Percentiles rank a stretch among this genome's conserved stretches.
Conservation (phyloP, 257 asterid species). For the Solanum appendiculatum region DNA sequence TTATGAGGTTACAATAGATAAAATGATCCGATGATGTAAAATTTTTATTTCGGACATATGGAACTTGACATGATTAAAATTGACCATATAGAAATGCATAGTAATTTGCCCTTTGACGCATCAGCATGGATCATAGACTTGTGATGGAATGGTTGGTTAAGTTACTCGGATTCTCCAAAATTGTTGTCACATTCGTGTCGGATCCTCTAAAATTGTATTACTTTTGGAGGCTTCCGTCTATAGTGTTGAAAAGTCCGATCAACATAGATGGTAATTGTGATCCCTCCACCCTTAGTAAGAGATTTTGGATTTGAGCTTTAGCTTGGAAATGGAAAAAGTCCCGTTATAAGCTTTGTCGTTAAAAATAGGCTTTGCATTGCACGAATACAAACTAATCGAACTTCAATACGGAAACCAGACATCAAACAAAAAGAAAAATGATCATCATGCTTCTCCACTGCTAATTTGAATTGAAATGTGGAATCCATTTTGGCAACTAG, state of each 20-base stretch:
- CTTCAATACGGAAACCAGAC: background rate
- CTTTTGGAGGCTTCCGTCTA: no score
- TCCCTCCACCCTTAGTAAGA: background rate
- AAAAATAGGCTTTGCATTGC: rapidly evolving
- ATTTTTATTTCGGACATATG: background rate
- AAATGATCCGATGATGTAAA: background rate
- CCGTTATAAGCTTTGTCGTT: rapidly evolving
- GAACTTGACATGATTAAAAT: background rate
- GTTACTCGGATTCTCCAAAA: background rate
- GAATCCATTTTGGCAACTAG: background rate
- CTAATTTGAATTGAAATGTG: background rate
- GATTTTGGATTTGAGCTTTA: background rate
- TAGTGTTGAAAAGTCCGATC: no score
- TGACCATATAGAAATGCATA: background rate
- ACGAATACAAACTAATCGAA: rapidly evolving
- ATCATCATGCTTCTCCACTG: background rate
- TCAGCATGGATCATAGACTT: background rate
- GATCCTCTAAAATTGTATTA: no score
- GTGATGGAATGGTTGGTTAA: background rate
- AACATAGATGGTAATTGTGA: background rate
- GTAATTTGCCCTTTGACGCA: background rate
- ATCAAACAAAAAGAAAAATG: background rate
- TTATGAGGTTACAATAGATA: background rate
- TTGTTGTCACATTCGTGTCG: background rate
- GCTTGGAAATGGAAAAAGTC: background rate